phyloP scores from a whole-genome alignment of 2,329 filamentous ascomycete species.

The Beauveria bassiana region DNA sequence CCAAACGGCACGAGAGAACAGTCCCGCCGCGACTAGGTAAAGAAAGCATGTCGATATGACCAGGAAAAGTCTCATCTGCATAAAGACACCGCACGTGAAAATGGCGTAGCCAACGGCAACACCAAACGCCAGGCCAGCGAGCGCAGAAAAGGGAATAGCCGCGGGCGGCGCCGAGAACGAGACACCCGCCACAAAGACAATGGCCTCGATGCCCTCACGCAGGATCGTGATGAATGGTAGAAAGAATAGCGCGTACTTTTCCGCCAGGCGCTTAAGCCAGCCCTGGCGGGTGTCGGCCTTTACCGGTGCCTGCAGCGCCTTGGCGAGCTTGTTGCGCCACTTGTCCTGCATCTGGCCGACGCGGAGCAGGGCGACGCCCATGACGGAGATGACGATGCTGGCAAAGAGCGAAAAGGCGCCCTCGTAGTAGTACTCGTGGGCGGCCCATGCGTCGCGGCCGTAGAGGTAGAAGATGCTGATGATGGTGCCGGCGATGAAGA shows the following conservation, averaged over 20 bases:
- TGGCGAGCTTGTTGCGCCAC: constrained; percentile 76
- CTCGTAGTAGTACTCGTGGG: constrained; percentile 71
- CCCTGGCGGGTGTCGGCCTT: constrained; percentile 35
- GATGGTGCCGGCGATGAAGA: constrained; percentile 57
- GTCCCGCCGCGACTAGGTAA: constrained; percentile 74
- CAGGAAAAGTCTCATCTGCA: constrained; percentile 61
- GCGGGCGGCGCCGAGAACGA: constrained; percentile 67
- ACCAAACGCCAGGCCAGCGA: constrained; percentile 66
- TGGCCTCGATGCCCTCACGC: constrained; percentile 76
- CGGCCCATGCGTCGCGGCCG: constrained; percentile 58
- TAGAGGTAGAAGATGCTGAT: constrained; percentile 66
- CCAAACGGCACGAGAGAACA: constrained; percentile 77
- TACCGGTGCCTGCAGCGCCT: constrained; percentile 50
- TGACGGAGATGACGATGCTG: constrained; percentile 69
- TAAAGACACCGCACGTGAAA: constrained; percentile 56
- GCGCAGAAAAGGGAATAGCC: constrained; percentile 68
- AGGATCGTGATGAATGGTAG: constrained; percentile 84
- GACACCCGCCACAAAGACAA: constrained; percentile 84
- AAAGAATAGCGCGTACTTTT: constrained; percentile 81
- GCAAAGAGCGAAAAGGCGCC: constrained; percentile 71
- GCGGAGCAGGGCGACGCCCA: constrained; percentile 73
- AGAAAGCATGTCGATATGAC: constrained; percentile 74
- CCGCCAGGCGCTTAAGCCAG: constrained; percentile 52
- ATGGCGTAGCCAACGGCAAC: constrained; percentile 61
- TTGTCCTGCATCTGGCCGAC: constrained; percentile 79